A percentile compares a stretch with the other conserved stretches of the same genome.
Conservation (phyloP, 2,329 filamentous ascomycete species). For the Pseudogymnoascus sp. region DNA sequence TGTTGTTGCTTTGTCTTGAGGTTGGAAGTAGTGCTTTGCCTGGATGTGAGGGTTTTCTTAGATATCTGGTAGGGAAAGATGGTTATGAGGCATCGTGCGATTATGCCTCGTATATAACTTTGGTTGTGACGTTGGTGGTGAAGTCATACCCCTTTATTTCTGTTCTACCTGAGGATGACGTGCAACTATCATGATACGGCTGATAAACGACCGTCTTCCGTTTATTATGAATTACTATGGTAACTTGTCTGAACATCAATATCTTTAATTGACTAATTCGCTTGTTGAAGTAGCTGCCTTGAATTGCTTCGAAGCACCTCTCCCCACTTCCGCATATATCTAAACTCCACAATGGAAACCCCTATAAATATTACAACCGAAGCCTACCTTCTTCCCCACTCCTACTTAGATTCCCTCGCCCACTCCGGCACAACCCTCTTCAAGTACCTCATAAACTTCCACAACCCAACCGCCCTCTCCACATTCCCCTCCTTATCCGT, state of each 20-base stretch:
- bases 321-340: background rate
- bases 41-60: background rate
- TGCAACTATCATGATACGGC: background rate
- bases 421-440: conserved; percentile 46
- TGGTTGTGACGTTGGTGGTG: background rate
- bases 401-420: conserved; percentile 27
- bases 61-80: background rate
- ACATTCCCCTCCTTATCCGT: conserved; percentile 53
- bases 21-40: background rate
- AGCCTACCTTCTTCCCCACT: conserved; percentile 56
- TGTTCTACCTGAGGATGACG: no score
- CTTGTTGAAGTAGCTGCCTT: background rate
- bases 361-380: background rate
- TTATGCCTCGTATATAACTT: background rate
- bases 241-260: background rate
- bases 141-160: background rate
- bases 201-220: background rate
- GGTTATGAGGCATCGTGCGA: background rate
- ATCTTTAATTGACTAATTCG: background rate
- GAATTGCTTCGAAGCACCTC: background rate
- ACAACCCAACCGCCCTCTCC: conserved; percentile 54
- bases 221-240: background rate
- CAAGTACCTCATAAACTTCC: conserved; percentile 57
- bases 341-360: background rate
- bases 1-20: background rate